Evolutionary conservation across 371 early-diverging fungal genomes (phyloP).

Genomic region (Rozella allomycis): DNA sequence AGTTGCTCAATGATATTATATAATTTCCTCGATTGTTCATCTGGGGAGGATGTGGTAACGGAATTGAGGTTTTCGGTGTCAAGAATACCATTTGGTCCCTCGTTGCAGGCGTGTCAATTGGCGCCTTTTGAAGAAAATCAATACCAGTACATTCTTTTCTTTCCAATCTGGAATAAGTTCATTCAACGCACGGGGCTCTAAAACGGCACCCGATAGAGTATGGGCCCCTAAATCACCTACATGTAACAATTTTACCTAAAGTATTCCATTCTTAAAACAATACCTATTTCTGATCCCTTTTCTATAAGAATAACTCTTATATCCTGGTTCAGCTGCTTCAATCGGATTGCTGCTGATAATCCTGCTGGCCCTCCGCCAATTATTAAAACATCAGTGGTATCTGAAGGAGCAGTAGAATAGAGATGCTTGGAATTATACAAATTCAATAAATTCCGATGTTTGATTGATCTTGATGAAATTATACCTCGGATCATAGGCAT

Average conservation of each 20-base stretch:
- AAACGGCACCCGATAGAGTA: conserved; percentile 80
- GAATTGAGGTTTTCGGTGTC: conserved; percentile 54
- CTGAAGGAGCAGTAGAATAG: too few relatives aligned
- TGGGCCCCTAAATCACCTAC: conserved; percentile 42
- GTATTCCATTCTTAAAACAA: too few relatives aligned
- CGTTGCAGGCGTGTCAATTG: conserved; percentile 64
- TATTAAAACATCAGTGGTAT: conserved; percentile 66
- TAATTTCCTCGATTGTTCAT: conserved; percentile 93
- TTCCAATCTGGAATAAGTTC: conserved; percentile 95
- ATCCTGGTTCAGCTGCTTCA: conserved; percentile 74
- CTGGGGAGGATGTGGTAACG: conserved; percentile 85
- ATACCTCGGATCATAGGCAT: too few relatives aligned
- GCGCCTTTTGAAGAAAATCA: conserved; percentile 25
- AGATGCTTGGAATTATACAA: too few relatives aligned
- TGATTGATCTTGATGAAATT: too few relatives aligned
- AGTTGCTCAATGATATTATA: conserved; percentile 76
- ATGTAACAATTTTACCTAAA: too few relatives aligned
- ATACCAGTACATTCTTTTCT: conserved; percentile 43
- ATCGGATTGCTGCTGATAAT: conserved; percentile 73
- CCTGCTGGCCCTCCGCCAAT: conserved; percentile 93
- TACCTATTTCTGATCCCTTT: conserved; percentile 82
- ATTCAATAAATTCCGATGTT: too few relatives aligned
- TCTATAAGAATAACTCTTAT: conserved; percentile 76
- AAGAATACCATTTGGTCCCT: conserved; percentile 68
- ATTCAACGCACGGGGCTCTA: conserved; percentile 76